Evolutionary conservation across 1,284 basidiomycete species (phyloP), one percentile per base, ranked within the genome.

Genomic region (Ceratobasidium sp.): DNA sequence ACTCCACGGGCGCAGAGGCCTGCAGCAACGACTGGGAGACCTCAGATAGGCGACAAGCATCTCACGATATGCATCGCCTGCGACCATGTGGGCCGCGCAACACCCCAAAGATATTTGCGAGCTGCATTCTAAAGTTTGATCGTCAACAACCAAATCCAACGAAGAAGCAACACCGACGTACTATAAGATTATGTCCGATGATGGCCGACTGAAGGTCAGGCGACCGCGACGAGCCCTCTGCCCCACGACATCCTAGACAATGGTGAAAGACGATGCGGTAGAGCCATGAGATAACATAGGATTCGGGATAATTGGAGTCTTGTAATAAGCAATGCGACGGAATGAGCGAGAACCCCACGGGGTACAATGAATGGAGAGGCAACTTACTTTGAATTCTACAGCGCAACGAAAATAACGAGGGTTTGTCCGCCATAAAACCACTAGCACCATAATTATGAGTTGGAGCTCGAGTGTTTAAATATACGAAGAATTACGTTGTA

Each of bases 171-270:
- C 12, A n/a, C 38, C 23, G 61, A 64, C 40, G 44, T 64, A 44
- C 61, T 20, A 17, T 40, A 42, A 40, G 23, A 15, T 44, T 40
- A 44, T 4, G 33, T 42, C 61, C 61, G 61, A 64, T 64, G 17
- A 64, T 64, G 44, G 38, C 61, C 61, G 61, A 64, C n/a, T 7
- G 38, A 64, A 64, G 61, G n/a, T 62, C 61, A 44, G n/a, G 17
- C 40, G 38, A 44, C 61, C 7, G 20, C 5, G 17, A 9, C 5
- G 5, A 64, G 40, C 38, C 61, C 61, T 64, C 23, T 13, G 28
- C 61, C 61, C 61, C 61, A 9, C 44, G 6, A 20, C 33, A 64
- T 38, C 20, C 17, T 33, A 5, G 26, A 9, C 17, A n/a, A 15
- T 20, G 48, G 12, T 20, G 48, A 50, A 20, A 50, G 48, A 12